Conservation (phyloP, 495 filamentous ascomycete genomes). For the Hypoxylon fuscum region DNA sequence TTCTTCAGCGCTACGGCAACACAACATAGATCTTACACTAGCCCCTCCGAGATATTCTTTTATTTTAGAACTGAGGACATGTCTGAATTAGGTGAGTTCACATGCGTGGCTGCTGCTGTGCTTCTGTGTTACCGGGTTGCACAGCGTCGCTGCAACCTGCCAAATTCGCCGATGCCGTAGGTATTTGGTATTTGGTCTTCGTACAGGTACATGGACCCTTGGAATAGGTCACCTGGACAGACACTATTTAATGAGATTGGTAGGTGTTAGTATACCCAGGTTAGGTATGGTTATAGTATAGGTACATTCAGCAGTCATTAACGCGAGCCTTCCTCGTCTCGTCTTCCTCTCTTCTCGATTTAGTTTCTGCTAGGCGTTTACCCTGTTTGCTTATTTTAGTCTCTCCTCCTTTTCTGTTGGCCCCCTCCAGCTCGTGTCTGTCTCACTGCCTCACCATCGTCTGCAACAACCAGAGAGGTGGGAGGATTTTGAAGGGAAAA, state of each 20-base stretch:
- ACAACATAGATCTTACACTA: too few species aligned
- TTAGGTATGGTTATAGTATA: conserved; percentile 12
- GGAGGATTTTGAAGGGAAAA: conserved; percentile 14
- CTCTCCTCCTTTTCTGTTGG: conserved; percentile 24
- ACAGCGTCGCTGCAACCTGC: conserved; percentile 32
- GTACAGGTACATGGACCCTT: conserved; percentile 13
- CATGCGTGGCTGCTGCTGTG: conserved; percentile 26
- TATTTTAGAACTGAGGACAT: too few species aligned
- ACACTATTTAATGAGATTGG: not conserved
- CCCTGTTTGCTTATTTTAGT: conserved; percentile 24
- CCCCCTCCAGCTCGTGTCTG: conserved; percentile 12
- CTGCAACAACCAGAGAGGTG: conserved; percentile 10
- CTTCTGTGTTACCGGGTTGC: conserved; percentile 31
- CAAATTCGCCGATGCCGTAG: conserved; percentile 33
- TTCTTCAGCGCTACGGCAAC: too few species aligned
- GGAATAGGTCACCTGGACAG: not conserved
- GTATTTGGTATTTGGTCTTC: not conserved
- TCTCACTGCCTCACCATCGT: conserved; percentile 9
- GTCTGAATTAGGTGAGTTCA: not conserved
- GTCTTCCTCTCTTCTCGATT: too few species aligned
- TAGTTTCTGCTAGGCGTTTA: conserved; percentile 8
- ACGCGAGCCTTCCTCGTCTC: conserved; percentile 29
- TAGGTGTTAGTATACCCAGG: too few species aligned
- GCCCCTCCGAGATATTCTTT: too few species aligned
- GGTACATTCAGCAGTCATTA: conserved; percentile 11